Base-by-base conservation (phyloP, 176 grass and related monocot genomes). In the Melocanna baccifera region DNA sequence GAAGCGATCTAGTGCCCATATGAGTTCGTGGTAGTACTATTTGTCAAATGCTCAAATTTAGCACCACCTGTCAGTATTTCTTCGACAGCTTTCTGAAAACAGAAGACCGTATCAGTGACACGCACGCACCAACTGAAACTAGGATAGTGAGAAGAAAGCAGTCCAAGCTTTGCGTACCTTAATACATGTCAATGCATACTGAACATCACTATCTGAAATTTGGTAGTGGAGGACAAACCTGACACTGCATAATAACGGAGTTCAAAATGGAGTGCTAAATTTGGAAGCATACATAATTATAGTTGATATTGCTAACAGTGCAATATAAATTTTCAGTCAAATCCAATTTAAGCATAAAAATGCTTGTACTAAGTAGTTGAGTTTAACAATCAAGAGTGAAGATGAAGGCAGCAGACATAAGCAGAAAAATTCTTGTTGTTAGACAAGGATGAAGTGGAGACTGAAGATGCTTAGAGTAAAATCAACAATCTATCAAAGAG, bases 221-320 rank as follows among this genome's bases (percentile, higher is more conserved):
- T 99, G 96, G 86, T 96, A 82, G 78, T 99, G 96, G 46, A 94
- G 62, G 56, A 99, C 96, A 81, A 99, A 62, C 72, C 96, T 90
- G 30, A 99, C n/a, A 66, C 96, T 99, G 91, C 81, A 84, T 66
- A 50, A 84, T 34, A 78, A 14, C 2, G 15, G 22, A 37, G 47
- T 20, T 77, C 42, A 45, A 20, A 78, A 19, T 79, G 23, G 43
- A 41, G 23, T 30, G 6, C 53, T 32, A 72, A 71, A 18, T 36
- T 30, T 11, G 26, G 18, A 43, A 73, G 12, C 19, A 29, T 3
- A 2, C 55, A 25, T 77, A 19, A 73, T 4, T 16, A 3, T 41
- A 9, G 0, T 59, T 23, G 68, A 14, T 26, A 65, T 12, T 30
- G 18, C 3, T 9, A 48, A 15, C 18, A 48, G 13, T 15, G 53